phyloP scores from a whole-genome alignment of 2,329 filamentous ascomycete genomes.

The Cytospora chrysosperma region DNA sequence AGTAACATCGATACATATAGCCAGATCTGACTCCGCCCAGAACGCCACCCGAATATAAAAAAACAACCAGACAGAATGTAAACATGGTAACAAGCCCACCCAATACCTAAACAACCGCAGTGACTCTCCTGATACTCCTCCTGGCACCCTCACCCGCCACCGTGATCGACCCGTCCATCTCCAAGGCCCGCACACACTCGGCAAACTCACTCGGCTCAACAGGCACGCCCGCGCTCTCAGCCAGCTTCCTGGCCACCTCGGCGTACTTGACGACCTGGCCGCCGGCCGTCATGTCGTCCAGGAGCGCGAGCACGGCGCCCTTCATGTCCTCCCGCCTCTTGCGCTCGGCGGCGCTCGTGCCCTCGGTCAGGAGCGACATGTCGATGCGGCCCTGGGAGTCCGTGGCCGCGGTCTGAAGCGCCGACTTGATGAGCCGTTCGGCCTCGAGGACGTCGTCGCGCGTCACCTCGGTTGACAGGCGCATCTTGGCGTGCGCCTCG shows the following conservation, averaged over 20 bases:
- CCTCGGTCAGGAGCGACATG: slow-evolving; percentile 92
- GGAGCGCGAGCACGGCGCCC: slow-evolving; percentile 66
- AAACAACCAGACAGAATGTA: background rate
- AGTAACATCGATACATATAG: background rate
- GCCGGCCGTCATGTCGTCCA: slow-evolving; percentile 76
- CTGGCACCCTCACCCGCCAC: slow-evolving; percentile 81
- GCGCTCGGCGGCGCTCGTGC: slow-evolving; percentile 85
- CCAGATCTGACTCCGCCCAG: background rate
- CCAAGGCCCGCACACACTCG: slow-evolving; percentile 75
- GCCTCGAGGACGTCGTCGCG: slow-evolving; percentile 84
- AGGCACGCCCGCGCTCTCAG: slow-evolving; percentile 67
- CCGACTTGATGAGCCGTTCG: slow-evolving; percentile 86
- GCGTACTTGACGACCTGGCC: slow-evolving; percentile 70
- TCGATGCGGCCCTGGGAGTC: slow-evolving; percentile 92
- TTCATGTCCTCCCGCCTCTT: slow-evolving; percentile 82
- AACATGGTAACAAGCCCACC: background rate
- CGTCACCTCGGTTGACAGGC: slow-evolving; percentile 73
- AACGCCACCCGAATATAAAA: background rate
- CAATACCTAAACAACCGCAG: slow-evolving; percentile 41
- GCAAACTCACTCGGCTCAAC: slow-evolving; percentile 80
- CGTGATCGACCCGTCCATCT: slow-evolving; percentile 81
- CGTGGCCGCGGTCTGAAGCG: slow-evolving; percentile 95
- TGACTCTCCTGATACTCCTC: slow-evolving; percentile 77
- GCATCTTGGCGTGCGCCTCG: slow-evolving; percentile 98
- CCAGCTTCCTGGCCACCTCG: slow-evolving; percentile 73